Percentiles rank a stretch among this genome's conserved stretches.
Conservation (phyloP, 306 rosid species). For the Medicago lupulina region DNA sequence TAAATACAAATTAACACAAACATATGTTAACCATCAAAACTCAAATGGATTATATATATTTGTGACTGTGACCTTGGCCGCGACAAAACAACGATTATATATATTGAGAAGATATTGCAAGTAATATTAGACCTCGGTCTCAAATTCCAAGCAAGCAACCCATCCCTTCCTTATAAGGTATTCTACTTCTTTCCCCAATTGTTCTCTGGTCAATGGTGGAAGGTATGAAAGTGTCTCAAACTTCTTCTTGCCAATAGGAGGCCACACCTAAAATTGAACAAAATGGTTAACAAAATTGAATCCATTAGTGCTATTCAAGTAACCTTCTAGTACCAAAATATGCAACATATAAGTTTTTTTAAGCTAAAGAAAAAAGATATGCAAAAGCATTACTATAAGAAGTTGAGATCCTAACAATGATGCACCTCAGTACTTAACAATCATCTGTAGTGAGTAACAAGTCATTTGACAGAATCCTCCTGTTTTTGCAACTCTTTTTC, state of each 20-base stretch:
- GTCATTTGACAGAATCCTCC: too few species aligned
- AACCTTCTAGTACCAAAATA: not conserved
- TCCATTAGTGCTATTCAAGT: not conserved
- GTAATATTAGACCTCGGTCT: conserved; percentile 43
- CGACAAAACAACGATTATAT: too few species aligned
- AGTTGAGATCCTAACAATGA: too few species aligned
- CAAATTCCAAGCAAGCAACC: conserved; percentile 85
- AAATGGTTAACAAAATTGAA: not conserved
- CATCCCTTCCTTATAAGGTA: conserved; percentile 66
- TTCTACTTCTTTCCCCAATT: conserved; percentile 57
- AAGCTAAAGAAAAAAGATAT: too few species aligned
- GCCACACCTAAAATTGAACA: conserved; percentile 70
- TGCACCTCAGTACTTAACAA: too few species aligned
- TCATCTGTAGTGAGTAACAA: too few species aligned
- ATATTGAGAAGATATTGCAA: too few species aligned
- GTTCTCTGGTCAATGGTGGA: conserved; percentile 1
- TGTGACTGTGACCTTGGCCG: too few species aligned
- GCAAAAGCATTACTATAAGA: too few species aligned
- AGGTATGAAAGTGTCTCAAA: conserved; percentile 92
- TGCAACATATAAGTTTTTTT: not conserved
- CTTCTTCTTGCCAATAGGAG: conserved; percentile 66
- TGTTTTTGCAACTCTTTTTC: not conserved
- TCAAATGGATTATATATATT: not conserved
- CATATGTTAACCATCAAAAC: conserved; percentile 12
- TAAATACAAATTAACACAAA: too few species aligned